These are phyloP conservation scores for Coemansia asiatica DNA, from an alignment of 192 early-diverging fungal genomes.

Conservation along the genomic window DNA sequence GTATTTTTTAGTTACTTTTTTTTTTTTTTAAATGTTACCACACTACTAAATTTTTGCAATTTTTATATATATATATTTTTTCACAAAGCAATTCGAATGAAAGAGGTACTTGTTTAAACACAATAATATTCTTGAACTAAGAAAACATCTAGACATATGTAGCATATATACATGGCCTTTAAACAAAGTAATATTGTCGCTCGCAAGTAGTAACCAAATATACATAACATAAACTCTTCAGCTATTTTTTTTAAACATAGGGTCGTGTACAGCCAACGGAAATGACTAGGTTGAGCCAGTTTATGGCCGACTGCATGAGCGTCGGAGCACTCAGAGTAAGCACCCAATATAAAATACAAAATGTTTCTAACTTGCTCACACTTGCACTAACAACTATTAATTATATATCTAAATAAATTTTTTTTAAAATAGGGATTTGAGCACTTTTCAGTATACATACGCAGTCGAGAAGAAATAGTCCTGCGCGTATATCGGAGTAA, in stretches of 20 bases:
- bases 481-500: slow-evolving; percentile 61
- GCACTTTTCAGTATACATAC: slow-evolving; percentile 65
- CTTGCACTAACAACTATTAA: neutral
- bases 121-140: no score
- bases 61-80: neutral
- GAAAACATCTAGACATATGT: no score
- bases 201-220: neutral
- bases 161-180: neutral
- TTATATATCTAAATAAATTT: neutral
- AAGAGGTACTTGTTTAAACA: neutral
- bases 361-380: no score
- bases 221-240: neutral
- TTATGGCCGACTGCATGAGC: slow-evolving; percentile 66
- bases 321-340: slow-evolving; percentile 66
- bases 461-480: slow-evolving; percentile 69
- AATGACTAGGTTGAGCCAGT: slow-evolving; percentile 60
- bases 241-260: slow-evolving; percentile 23
- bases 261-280: slow-evolving; percentile 50
- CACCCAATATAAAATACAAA: no score
- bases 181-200: no score
- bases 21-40: neutral
- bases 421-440: slow-evolving; percentile 58
- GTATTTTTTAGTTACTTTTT: neutral
- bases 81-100: neutral
- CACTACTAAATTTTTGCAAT: neutral